phyloP scores from a whole-genome alignment of 2,329 filamentous ascomycete species.

The Aphanoascus verrucosus region DNA sequence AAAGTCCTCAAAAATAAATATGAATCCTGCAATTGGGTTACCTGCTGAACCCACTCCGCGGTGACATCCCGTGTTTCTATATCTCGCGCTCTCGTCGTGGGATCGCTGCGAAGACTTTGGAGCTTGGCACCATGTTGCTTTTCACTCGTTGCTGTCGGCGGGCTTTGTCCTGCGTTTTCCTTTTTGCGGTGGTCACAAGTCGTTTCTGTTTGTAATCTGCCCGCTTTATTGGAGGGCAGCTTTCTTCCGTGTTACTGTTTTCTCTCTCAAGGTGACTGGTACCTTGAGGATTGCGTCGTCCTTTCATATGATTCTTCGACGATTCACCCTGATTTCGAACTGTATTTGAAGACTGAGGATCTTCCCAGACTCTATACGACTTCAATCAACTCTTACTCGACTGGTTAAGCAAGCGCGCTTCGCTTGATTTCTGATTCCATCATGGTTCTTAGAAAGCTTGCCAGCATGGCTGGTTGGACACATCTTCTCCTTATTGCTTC shows the following conservation, averaged over 20 bases:
- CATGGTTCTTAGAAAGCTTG: not conserved
- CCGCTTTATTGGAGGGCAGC: not conserved
- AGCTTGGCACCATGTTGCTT: not conserved
- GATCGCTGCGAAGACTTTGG: not conserved
- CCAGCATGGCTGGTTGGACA: not conserved
- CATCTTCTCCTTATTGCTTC: conserved; percentile 1
- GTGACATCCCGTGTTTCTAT: conserved; percentile 1
- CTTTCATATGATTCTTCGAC: not conserved
- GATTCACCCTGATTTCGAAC: not conserved
- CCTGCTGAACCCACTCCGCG: not conserved
- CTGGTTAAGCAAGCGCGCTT: not conserved
- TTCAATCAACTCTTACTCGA: not conserved
- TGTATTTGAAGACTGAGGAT: conserved; percentile 4
- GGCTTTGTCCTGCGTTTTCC: not conserved
- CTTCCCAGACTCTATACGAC: not conserved
- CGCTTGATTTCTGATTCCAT: not conserved
- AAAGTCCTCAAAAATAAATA: conserved; percentile 4
- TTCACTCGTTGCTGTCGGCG: not conserved
- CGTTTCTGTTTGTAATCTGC: not conserved
- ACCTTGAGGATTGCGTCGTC: not conserved
- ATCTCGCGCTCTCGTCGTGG: not conserved
- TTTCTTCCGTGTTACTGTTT: not conserved
- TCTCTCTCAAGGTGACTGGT: not conserved
- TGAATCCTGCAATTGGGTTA: not conserved
- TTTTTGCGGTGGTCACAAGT: not conserved